Evolutionary conservation across 345 rosid species (phyloP).

Genomic region (Dovyalis caffra): DNA sequence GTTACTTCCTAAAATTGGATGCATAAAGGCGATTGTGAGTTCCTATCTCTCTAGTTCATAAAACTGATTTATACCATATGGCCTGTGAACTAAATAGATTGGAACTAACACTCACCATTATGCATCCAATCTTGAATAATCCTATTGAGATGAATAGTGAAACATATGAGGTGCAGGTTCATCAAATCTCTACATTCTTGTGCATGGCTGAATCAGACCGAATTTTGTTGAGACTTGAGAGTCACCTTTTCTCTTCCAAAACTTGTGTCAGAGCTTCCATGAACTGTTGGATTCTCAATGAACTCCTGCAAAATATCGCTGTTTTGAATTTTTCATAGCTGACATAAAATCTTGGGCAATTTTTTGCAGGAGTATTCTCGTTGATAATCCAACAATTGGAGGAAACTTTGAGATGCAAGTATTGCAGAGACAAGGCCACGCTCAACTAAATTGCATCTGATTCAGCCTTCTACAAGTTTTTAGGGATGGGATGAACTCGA

Average conservation of each 20-base stretch:
- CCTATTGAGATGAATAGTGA: neutral
- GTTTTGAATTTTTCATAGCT: neutral
- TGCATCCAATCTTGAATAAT: neutral
- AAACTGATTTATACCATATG: neutral
- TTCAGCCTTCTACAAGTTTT: slow-evolving; percentile 1
- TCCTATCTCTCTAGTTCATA: neutral
- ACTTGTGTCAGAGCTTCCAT: neutral
- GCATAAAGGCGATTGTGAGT: neutral
- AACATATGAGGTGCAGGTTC: neutral
- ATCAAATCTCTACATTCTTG: neutral
- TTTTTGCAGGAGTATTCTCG: slow-evolving; percentile 59
- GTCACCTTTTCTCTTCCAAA: neutral
- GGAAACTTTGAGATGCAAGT: slow-evolving; percentile 48
- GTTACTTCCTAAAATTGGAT: neutral
- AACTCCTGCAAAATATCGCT: neutral
- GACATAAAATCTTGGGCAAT: neutral
- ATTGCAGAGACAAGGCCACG: slow-evolving; percentile 39
- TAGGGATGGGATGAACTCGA: neutral
- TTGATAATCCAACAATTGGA: slow-evolving; percentile 50
- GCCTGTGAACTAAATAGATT: neutral
- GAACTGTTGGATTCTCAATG: neutral
- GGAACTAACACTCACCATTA: neutral
- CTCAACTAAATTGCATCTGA: neutral
- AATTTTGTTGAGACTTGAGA: neutral
- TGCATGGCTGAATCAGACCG: neutral